Percentiles rank a stretch among this genome's conserved stretches.
These are phyloP conservation scores for Ceratocystiopsis brevicomis DNA, from an alignment of 2,329 filamentous ascomycete genomes.

Conservation along the genomic window DNA sequence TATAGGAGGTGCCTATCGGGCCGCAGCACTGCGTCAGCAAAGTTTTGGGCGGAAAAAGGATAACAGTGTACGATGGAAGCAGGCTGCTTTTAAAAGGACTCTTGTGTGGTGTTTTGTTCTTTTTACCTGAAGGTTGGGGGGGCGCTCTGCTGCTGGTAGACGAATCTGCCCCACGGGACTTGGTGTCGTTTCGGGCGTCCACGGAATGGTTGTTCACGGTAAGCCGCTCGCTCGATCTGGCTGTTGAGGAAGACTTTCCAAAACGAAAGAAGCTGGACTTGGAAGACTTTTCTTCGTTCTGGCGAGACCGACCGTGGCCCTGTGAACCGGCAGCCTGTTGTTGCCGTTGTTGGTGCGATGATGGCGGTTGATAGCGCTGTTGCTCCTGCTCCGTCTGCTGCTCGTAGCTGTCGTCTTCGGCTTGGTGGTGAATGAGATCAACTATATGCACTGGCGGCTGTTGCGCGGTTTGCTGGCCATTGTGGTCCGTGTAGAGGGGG, in stretches of 20 bases:
- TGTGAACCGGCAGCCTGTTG: conserved; percentile 10
- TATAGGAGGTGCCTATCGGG: conserved; percentile 11
- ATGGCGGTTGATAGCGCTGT: conserved; percentile 9
- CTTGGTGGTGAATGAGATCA: conserved; percentile 14
- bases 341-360: conserved; percentile 10
- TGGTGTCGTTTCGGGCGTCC: too few species aligned
- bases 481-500: conserved; percentile 24
- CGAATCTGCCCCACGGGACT: too few species aligned
- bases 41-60: not conserved
- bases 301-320: conserved; percentile 10
- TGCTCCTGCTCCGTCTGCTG: conserved; percentile 12
- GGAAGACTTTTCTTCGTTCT: conserved; percentile 23
- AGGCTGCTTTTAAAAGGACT: not conserved
- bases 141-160: too few species aligned
- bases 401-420: conserved; percentile 8
- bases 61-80: not conserved
- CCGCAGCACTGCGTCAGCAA: conserved; percentile 5
- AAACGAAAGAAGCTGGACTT: conserved; percentile 34
- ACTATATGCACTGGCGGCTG: conserved; percentile 14
- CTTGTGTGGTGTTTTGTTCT: not conserved
- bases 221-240: conserved; percentile 20
- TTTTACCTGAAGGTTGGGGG: conserved; percentile 14
- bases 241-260: conserved; percentile 21
- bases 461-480: conserved; percentile 7
- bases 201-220: not conserved